These are phyloP conservation scores for Forsythia viridissima DNA, from an alignment of 257 asterid genomes.

Conservation along the genomic window DNA sequence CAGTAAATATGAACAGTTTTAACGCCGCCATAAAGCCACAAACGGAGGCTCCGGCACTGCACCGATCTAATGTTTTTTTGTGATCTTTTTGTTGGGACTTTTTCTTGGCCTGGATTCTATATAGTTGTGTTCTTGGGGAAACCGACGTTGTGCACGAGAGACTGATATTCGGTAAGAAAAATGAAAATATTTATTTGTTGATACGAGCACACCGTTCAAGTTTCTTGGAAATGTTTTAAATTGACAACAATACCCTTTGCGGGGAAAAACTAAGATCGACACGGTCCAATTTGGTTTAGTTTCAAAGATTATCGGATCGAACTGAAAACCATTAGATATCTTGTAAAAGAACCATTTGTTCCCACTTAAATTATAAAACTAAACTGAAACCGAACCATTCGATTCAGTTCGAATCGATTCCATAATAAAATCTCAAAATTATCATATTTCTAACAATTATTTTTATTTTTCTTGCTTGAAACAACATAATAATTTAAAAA, in stretches of 20 bases:
- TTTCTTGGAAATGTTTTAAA: neutral
- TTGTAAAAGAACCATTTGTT: too few relatives aligned
- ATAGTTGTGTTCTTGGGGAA: constrained; percentile 14
- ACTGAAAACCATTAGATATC: too few relatives aligned
- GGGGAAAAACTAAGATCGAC: neutral
- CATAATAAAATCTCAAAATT: too few relatives aligned
- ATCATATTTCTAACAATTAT: too few relatives aligned
- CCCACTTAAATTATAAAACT: too few relatives aligned
- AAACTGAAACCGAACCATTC: too few relatives aligned
- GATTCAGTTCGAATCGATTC: too few relatives aligned
- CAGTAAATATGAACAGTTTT: constrained; percentile 29
- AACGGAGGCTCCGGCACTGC: constrained; percentile 42
- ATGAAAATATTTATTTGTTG: neutral
- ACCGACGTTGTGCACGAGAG: constrained; percentile 30
- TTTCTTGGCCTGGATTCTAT: constrained; percentile 1
- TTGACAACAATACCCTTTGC: constrained; percentile 23
- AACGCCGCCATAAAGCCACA: constrained; percentile 47
- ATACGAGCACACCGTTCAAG: neutral
- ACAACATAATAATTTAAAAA: too few relatives aligned
- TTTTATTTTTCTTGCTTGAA: too few relatives aligned
- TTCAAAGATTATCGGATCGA: too few relatives aligned
- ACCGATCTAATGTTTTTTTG: constrained; percentile 28
- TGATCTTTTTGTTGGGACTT: neutral
- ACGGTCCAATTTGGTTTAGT: too few relatives aligned
- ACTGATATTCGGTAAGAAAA: too few relatives aligned